Evolutionary conservation across 306 rosid species (phyloP).

Genomic region (Bauhinia variegata): DNA sequence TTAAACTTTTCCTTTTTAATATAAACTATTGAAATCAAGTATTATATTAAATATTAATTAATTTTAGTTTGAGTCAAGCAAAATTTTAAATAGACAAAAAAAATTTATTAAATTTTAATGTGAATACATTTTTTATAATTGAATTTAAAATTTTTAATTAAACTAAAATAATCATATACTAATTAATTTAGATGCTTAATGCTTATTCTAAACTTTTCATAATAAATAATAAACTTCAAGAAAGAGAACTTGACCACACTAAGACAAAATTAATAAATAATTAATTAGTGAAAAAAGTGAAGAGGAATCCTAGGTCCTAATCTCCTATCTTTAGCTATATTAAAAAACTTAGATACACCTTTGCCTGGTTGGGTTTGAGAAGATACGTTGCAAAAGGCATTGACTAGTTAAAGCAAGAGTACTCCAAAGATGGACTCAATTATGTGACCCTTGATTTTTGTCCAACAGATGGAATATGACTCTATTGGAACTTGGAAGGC

Average conservation of each 20-base stretch:
- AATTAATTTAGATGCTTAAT: too few relatives aligned
- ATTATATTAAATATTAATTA: too few relatives aligned
- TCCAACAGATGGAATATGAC: constrained; percentile 29
- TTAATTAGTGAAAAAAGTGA: not conserved
- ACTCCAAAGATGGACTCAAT: not conserved
- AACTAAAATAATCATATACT: too few relatives aligned
- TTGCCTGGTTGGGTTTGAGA: constrained; percentile 35
- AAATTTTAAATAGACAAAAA: too few relatives aligned
- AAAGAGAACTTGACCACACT: constrained; percentile 1
- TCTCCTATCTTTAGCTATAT: not conserved
- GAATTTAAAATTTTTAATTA: too few relatives aligned
- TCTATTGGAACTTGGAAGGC: constrained; percentile 37
- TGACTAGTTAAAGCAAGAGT: not conserved
- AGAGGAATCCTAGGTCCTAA: constrained; percentile 20
- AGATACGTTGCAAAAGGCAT: constrained; percentile 31
- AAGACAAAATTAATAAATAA: not conserved
- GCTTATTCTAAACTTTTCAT: too few relatives aligned
- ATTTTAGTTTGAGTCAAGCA: too few relatives aligned
- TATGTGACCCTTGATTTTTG: constrained; percentile 27
- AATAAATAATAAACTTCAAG: too few relatives aligned
- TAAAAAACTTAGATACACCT: not conserved
- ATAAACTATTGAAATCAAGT: too few relatives aligned
- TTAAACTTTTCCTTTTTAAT: too few relatives aligned
- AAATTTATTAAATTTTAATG: too few relatives aligned
- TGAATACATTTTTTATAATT: too few relatives aligned